Conservation (phyloP, 2,329 filamentous ascomycete species). For the Penicillium hesseltinei region DNA sequence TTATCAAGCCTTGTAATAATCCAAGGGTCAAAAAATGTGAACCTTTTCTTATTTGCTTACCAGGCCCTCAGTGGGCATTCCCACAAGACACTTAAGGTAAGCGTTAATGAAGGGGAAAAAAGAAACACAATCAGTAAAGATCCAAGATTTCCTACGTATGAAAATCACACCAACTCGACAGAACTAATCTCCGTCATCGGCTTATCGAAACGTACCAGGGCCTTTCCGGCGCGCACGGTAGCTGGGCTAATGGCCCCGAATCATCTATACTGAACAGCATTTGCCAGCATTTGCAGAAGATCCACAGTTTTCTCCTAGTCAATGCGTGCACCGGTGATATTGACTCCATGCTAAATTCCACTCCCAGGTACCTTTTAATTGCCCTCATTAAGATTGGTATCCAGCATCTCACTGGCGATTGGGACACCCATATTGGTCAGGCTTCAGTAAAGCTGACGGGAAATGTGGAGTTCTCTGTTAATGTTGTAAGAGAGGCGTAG, state of each 20-base stretch:
- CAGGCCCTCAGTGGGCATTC: background rate
- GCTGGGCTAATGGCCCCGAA: conserved; percentile 28
- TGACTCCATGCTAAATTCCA: too few relatives aligned
- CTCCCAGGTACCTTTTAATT: too few relatives aligned
- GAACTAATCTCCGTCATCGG: background rate
- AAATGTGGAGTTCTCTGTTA: too few relatives aligned
- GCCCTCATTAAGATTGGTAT: too few relatives aligned
- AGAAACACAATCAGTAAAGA: background rate
- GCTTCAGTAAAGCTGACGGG: too few relatives aligned
- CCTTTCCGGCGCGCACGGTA: background rate
- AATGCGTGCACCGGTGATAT: conserved; percentile 96
- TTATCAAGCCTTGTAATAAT: too few relatives aligned
- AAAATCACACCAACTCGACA: background rate
- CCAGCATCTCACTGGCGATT: too few relatives aligned
- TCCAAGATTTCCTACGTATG: background rate
- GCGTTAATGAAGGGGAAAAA: too few relatives aligned
- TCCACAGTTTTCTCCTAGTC: conserved; percentile 73
- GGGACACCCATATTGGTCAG: too few relatives aligned
- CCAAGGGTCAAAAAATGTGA: background rate
- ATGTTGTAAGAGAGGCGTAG: too few relatives aligned
- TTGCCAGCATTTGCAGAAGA: conserved; percentile 66
- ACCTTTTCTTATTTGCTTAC: background rate
- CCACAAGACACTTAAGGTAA: background rate
- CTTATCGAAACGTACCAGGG: background rate
- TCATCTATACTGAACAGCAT: conserved; percentile 64